phyloP scores from a whole-genome alignment of 257 asterid species.

The Salvia rosmarinus region DNA sequence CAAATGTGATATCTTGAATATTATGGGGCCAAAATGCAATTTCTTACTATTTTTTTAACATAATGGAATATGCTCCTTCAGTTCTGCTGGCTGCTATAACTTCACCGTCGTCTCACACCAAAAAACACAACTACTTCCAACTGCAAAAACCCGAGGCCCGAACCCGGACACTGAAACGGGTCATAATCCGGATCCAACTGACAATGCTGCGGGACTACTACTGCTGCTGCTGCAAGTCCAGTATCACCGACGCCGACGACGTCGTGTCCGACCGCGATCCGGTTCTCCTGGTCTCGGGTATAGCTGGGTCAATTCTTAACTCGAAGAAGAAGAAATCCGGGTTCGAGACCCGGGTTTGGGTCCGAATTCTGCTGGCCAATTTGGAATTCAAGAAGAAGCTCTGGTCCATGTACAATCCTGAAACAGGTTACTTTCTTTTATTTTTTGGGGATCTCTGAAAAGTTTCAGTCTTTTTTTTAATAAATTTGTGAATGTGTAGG shows the following conservation, averaged over 20 bases:
- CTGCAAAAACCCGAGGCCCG: constrained; percentile 24
- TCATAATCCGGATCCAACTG: constrained; percentile 16
- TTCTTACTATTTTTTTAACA: neutral
- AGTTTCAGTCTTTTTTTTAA: neutral
- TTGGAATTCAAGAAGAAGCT: constrained; percentile 77
- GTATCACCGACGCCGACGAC: constrained; percentile 43
- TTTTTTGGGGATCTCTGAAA: neutral
- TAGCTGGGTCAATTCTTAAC: constrained; percentile 80
- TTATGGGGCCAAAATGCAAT: neutral
- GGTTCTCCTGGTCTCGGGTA: constrained; percentile 70
- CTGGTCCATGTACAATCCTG: constrained; percentile 74
- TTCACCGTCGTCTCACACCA: neutral
- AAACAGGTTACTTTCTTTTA: constrained; percentile 45
- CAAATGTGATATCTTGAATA: neutral
- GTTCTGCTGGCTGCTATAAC: neutral
- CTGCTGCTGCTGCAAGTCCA: constrained; percentile 40
- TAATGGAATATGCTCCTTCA: neutral
- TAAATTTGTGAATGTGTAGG: constrained; percentile 44
- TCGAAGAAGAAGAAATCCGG: constrained; percentile 69
- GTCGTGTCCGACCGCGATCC: constrained; percentile 73
- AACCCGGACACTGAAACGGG: constrained; percentile 1
- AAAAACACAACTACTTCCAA: constrained; percentile 24
- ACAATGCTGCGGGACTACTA: constrained; percentile 49
- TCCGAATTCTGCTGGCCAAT: constrained; percentile 75
- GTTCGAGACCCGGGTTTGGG: constrained; percentile 83